Evolutionary conservation across 192 early-diverging fungal species (phyloP).

Genomic region (Linnemannia zychae): DNA sequence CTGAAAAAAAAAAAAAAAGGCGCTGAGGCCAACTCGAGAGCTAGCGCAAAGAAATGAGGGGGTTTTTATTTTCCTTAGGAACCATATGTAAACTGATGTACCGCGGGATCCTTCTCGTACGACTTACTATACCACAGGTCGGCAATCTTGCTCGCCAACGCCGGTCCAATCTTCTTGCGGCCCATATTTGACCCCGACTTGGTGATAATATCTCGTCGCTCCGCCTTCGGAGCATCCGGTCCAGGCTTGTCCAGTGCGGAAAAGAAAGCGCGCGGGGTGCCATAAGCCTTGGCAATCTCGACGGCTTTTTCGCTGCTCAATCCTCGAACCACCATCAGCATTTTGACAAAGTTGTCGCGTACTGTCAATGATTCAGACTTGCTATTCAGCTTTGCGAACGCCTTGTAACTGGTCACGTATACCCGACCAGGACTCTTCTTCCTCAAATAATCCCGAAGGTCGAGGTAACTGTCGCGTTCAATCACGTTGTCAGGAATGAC

Average conservation of each 20-base stretch:
- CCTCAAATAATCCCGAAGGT: slow-evolving; percentile 60
- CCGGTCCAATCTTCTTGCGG: slow-evolving; percentile 65
- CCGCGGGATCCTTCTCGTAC: slow-evolving; percentile 21
- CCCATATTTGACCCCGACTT: slow-evolving; percentile 40
- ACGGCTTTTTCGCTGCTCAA: slow-evolving; percentile 88
- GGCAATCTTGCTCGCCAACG: slow-evolving; percentile 66
- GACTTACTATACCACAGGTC: slow-evolving; percentile 71
- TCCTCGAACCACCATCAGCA: slow-evolving; percentile 89
- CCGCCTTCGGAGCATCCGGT: neutral
- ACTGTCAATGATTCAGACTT: slow-evolving; percentile 82
- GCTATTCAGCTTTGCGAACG: slow-evolving; percentile 76
- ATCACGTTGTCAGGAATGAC: slow-evolving; percentile 67
- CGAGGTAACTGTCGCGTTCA: slow-evolving; percentile 63
- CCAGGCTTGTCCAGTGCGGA: slow-evolving; percentile 48
- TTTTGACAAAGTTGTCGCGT: slow-evolving; percentile 83
- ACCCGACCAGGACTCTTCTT: slow-evolving; percentile 44
- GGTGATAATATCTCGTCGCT: slow-evolving; percentile 65
- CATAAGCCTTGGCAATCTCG: slow-evolving; percentile 76
- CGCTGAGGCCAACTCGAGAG: neutral
- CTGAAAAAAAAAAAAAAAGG: no score
- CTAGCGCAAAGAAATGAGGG: neutral
- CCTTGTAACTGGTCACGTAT: slow-evolving; percentile 73
- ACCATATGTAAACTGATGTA: neutral
- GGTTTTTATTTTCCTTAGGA: neutral
- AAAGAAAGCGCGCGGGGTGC: slow-evolving; percentile 74